Base-by-base conservation (phyloP, 164 flowering plant genomes). In the Vitis amurensis region DNA sequence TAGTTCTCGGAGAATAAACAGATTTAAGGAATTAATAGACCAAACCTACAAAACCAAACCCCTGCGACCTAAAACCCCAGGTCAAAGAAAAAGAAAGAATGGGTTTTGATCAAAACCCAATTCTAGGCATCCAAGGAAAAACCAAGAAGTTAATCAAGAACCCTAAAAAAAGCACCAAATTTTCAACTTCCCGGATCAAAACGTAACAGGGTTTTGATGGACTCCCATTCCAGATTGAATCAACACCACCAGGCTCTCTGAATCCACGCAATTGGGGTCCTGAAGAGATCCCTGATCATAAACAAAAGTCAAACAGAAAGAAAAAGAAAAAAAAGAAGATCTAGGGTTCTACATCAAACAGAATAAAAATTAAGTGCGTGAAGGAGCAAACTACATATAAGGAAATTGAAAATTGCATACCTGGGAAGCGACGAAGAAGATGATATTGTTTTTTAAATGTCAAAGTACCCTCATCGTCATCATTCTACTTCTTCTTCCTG, bases 121-220 rank as follows among this genome's bases (percentile, higher is more conserved):
- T 49, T 64, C 73, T 67, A 63, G 62, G 44, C 44, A 65, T 59
- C 44, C 11, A 29, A 50, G 9, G 9, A 3, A 55, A 2, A 62
- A 11, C 19, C 48, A 66, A 61, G 60, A 66, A 49, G 51, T 23
- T 37, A 50, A 57, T 64, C 60, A 60, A 73, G 64, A 62, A 64
- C 11, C 67, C 67, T 47, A 15, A 44, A n/a, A 31, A 29, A 69
- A 51, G 13, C 69, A 55, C 52, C 55, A 64, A 19, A 71, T 17
- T 67, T 69, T 60, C 52, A 59, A 2, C 74, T 50, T 58, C 71
- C 59, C 51, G 37, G 70, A 70, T 74, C 71, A 74, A 61, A 71
- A 37, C 44, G 7, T 37, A 37, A 37, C 44, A 6, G 44, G 44
- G 44, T 37, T 37, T 37, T 37, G 44, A 37, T 37, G 44, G 44